These are phyloP conservation scores for Myotisia sp. DNA, from an alignment of 2,329 filamentous ascomycete genomes.

Conservation along the genomic window DNA sequence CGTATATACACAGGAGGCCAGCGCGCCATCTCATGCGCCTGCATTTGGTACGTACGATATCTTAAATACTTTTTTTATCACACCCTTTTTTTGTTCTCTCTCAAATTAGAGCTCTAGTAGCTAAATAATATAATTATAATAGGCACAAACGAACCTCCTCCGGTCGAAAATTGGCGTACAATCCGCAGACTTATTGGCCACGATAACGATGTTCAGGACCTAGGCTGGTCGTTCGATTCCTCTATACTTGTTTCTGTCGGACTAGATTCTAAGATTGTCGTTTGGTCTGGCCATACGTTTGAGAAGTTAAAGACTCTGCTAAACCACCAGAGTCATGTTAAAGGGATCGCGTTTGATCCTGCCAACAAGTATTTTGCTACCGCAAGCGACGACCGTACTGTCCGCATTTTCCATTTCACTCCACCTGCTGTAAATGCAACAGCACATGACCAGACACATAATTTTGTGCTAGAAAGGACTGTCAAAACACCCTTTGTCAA, in stretches of 20 bases:
- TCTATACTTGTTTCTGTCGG: conserved; percentile 93
- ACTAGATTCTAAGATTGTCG: conserved; percentile 90
- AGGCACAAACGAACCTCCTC: conserved; percentile 76
- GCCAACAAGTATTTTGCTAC: conserved; percentile 99
- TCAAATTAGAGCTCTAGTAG: background rate
- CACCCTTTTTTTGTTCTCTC: background rate
- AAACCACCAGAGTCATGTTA: conserved; percentile 92
- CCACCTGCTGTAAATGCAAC: conserved; percentile 82
- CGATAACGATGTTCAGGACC: conserved; percentile 95
- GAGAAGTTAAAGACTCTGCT: conserved; percentile 92
- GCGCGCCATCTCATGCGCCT: conserved; percentile 58
- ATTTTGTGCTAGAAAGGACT: conserved; percentile 87
- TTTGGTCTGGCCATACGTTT: conserved; percentile 96
- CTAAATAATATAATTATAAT: too few species aligned
- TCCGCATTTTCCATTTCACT: conserved; percentile 92
- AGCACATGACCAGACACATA: conserved; percentile 88
- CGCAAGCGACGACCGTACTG: conserved; percentile 88
- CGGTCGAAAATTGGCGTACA: conserved; percentile 96
- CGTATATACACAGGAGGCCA: conserved; percentile 81
- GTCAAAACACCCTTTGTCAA: conserved; percentile 77
- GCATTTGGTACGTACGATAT: conserved; percentile 66
- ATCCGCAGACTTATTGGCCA: conserved; percentile 86
- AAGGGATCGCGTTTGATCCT: conserved; percentile 95
- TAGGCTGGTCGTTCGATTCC: conserved; percentile 93
- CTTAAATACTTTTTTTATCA: conserved; percentile 3